Conservation (phyloP, 108 stramenopile species). For the Epipyxis sp. region DNA sequence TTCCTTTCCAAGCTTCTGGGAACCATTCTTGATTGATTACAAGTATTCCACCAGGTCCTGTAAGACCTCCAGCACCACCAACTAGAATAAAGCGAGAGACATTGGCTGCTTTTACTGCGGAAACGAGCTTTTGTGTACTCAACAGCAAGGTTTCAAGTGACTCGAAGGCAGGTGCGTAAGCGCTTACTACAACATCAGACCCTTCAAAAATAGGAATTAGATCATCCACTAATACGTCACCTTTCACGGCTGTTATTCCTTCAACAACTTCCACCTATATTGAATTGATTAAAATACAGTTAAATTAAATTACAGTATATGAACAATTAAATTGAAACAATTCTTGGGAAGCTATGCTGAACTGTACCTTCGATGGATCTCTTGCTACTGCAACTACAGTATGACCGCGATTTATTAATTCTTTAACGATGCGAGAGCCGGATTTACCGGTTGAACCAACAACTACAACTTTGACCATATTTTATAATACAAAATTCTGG, state of each 20-base stretch:
- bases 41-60: background rate
- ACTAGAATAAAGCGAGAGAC: background rate
- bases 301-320: too few relatives aligned
- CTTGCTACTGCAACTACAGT: background rate
- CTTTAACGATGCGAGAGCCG: background rate
- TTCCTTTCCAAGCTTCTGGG: background rate
- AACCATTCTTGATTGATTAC: constrained; percentile 1
- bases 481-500: too few relatives aligned
- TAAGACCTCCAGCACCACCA: background rate
- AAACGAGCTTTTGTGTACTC: background rate
- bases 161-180: background rate
- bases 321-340: too few relatives aligned
- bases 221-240: background rate
- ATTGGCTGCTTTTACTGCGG: background rate
- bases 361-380: background rate
- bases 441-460: background rate
- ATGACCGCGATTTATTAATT: background rate
- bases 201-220: background rate
- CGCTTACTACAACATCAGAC: background rate
- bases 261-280: too few relatives aligned
- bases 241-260: background rate
- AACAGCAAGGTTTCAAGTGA: background rate
- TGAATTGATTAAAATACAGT: too few relatives aligned
- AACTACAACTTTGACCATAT: background rate
- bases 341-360: too few relatives aligned